Evolutionary conservation across 1,139 yeast species (phyloP).

Genomic region (Yamadazyma songkhlaensis): DNA sequence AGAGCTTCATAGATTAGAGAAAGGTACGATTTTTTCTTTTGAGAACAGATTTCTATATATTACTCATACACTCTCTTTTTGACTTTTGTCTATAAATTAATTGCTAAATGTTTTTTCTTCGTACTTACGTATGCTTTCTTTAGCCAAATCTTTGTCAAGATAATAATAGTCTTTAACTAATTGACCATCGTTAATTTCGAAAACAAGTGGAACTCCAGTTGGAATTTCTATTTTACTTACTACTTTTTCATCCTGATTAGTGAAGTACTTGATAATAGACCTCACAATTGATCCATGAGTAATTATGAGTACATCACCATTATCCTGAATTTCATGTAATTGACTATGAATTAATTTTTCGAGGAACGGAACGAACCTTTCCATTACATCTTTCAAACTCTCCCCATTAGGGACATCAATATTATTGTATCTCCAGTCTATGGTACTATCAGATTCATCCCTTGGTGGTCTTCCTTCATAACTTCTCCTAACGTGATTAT

Average conservation of each 20-base stretch:
- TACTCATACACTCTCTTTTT: too few species aligned
- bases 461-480: slow-evolving; percentile 67
- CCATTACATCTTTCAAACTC: slow-evolving; percentile 63
- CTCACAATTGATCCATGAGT: slow-evolving; percentile 80
- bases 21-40: too few species aligned
- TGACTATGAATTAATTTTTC: slow-evolving; percentile 32
- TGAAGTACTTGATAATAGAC: slow-evolving; percentile 59
- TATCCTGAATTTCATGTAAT: slow-evolving; percentile 21
- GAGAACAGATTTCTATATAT: too few species aligned
- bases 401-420: slow-evolving; percentile 60
- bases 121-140: slow-evolving; percentile 61
- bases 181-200: slow-evolving; percentile 47
- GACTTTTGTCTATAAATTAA: background rate
- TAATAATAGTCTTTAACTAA: slow-evolving; percentile 50
- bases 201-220: slow-evolving; percentile 70
- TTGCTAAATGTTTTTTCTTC: slow-evolving; percentile 24
- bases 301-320: slow-evolving; percentile 55
- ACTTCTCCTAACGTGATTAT: slow-evolving; percentile 66
- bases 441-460: slow-evolving; percentile 19
- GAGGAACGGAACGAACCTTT: slow-evolving; percentile 58
- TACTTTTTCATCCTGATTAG: slow-evolving; percentile 56
- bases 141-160: slow-evolving; percentile 69
- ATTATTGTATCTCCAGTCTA: slow-evolving; percentile 47
- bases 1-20: too few species aligned
- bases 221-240: slow-evolving; percentile 71